Conservation (phyloP, 768 basidiomycete genomes). For the Mycena venus region DNA sequence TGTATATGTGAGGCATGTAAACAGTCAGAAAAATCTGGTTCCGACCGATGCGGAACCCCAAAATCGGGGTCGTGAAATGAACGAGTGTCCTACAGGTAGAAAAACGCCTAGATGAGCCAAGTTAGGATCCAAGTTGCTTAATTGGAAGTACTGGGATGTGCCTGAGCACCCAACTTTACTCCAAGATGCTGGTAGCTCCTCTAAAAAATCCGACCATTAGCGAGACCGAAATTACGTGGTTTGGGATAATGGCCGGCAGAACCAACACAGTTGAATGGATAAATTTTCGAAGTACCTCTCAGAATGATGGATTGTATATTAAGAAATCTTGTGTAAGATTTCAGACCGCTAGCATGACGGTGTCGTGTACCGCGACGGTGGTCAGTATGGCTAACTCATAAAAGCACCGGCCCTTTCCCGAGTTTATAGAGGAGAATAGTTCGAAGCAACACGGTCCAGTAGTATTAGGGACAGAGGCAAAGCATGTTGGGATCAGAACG, state of each 20-base stretch:
- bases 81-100: no score
- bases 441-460: background rate
- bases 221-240: background rate
- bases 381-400: background rate
- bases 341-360: no score
- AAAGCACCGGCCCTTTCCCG: background rate
- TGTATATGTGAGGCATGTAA: no score
- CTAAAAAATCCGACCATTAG: no score
- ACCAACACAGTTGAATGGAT: background rate
- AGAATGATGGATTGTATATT: no score
- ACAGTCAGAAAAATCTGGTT: no score
- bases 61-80: no score
- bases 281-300: no score
- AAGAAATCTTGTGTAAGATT: no score
- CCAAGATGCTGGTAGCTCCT: background rate
- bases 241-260: background rate
- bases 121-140: no score
- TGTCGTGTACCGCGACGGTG: background rate
- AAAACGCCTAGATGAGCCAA: no score
- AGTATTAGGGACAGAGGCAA: background rate
- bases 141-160: slow-evolving; percentile 67
- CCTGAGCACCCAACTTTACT: background rate
- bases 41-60: no score
- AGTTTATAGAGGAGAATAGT: background rate
- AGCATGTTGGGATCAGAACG: background rate